Evolutionary conservation across 257 asterid genomes (phyloP).

Genomic region (Salvia rosmarinus): DNA sequence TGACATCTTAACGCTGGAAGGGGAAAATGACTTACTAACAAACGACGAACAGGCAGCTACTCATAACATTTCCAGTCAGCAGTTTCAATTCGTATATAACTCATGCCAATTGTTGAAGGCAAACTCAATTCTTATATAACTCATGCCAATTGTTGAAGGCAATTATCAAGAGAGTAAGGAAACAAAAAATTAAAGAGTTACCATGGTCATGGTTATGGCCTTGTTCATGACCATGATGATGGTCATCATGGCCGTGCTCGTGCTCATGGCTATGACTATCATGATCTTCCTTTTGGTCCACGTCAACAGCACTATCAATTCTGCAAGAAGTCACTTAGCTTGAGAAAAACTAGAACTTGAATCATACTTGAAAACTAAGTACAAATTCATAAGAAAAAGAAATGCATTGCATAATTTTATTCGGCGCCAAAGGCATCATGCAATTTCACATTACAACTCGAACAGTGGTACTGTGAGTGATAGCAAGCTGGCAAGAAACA

Average conservation of each 20-base stretch:
- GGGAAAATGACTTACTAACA: background rate
- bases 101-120: no score
- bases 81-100: background rate
- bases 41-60: background rate
- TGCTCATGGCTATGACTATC: slow-evolving; percentile 41
- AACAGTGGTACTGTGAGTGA: no score
- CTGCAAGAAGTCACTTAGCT: slow-evolving; percentile 49
- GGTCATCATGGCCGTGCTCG: slow-evolving; percentile 54
- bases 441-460: background rate
- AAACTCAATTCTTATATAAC: background rate
- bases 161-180: slow-evolving; percentile 10
- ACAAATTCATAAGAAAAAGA: background rate
- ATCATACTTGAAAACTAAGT: slow-evolving; percentile 15
- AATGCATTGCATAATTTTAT: background rate
- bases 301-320: slow-evolving; percentile 84
- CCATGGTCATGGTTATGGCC: slow-evolving; percentile 83
- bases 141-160: no score
- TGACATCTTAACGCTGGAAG: no score
- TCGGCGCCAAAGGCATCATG: slow-evolving; percentile 11
- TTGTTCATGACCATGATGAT: slow-evolving; percentile 59
- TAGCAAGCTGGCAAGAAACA: no score
- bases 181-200: slow-evolving; percentile 37
- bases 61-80: background rate
- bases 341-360: slow-evolving; percentile 11
- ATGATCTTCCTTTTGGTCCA: slow-evolving; percentile 71